phyloP scores from a whole-genome alignment of 257 asterid species.

The Solanum ossicruentum region DNA sequence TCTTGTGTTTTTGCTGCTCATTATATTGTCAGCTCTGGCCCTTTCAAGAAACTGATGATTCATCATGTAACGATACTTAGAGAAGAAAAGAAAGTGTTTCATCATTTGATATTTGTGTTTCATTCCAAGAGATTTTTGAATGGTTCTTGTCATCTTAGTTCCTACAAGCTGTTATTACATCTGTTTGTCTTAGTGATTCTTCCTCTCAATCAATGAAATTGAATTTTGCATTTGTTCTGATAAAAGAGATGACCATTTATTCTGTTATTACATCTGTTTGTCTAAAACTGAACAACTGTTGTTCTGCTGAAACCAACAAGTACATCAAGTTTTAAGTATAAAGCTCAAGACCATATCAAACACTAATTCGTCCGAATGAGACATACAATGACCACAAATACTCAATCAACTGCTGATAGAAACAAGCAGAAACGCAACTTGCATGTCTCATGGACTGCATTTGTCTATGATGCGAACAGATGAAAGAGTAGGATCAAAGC shows the following conservation, averaged over 20 bases:
- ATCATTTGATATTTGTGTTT: neutral
- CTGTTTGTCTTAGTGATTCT: neutral
- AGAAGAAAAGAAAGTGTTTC: neutral
- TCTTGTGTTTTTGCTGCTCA: conserved; percentile 41
- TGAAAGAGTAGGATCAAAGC: neutral
- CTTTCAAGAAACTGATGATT: conserved; percentile 19
- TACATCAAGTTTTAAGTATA: neutral
- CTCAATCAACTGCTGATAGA: neutral
- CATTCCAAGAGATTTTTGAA: neutral
- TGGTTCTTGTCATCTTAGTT: neutral
- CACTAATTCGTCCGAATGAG: neutral
- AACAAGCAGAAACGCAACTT: neutral
- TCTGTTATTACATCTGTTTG: neutral
- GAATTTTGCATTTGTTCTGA: neutral
- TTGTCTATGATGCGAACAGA: neutral
- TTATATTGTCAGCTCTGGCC: conserved; percentile 42
- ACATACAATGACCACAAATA: neutral
- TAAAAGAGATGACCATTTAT: neutral
- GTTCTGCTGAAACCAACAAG: neutral
- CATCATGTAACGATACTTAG: neutral
- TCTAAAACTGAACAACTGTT: neutral
- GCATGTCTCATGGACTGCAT: neutral
- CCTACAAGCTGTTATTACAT: neutral
- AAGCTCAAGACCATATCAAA: neutral
- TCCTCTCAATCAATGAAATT: neutral